A percentile compares a stretch with the other conserved stretches of the same genome.
These are phyloP conservation scores for Paratrimastix pyriformis DNA, from an alignment of 78 protist genomes.

Conservation along the genomic window DNA sequence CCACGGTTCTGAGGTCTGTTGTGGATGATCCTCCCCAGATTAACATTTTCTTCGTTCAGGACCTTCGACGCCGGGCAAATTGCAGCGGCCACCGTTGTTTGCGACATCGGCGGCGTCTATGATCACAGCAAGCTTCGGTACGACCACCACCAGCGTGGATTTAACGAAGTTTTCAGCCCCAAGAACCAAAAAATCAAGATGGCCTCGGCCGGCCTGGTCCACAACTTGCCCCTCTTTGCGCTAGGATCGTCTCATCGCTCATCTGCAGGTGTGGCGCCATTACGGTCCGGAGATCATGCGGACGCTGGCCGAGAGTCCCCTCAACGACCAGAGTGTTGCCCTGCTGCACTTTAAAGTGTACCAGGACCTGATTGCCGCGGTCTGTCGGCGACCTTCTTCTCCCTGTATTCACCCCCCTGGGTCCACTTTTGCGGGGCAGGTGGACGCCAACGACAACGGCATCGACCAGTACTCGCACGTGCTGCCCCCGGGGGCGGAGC, in stretches of 20 bases:
- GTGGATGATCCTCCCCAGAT: no score
- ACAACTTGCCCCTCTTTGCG: no score
- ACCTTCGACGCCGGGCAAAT: no score
- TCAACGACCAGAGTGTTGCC: not conserved
- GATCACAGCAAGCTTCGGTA: not conserved
- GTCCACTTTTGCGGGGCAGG: no score
- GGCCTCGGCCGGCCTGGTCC: not conserved
- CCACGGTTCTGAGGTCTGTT: no score
- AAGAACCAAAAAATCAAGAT: not conserved
- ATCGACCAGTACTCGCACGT: no score
- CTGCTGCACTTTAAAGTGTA: not conserved
- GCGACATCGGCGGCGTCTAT: conserved; percentile 12
- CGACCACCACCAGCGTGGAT: conserved; percentile 12
- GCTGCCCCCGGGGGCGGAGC: no score
- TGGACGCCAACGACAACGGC: no score
- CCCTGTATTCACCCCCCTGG: not conserved
- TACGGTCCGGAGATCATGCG: not conserved
- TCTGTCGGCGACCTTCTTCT: not conserved
- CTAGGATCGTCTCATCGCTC: no score
- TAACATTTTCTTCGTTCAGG: no score
- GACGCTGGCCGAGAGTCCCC: not conserved
- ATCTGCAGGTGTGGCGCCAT: no score
- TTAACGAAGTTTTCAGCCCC: not conserved
- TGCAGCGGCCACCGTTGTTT: conserved; percentile 4
- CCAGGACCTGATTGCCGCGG: not conserved